These are phyloP conservation scores for Macroventuria anomochaeta DNA, from an alignment of 2,329 filamentous ascomycete species.

Conservation along the genomic window DNA sequence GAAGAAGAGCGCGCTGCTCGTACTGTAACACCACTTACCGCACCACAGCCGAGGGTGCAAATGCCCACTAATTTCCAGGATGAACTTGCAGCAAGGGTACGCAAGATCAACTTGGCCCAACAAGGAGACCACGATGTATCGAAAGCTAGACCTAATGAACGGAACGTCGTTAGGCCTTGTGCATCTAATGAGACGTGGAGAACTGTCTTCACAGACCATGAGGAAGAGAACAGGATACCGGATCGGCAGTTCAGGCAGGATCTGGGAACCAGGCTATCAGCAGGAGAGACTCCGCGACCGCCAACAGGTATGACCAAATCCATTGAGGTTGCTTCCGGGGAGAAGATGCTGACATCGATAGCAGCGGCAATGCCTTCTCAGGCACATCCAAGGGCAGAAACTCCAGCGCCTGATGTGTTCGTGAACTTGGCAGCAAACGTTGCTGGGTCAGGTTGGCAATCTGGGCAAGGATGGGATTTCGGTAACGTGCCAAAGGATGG, in stretches of 20 bases:
- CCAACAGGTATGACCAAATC: background rate
- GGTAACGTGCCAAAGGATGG: background rate
- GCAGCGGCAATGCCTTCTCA: background rate
- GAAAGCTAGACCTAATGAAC: too few relatives aligned
- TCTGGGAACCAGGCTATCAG: background rate
- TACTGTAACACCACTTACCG: background rate
- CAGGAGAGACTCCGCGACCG: background rate
- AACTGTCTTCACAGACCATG: background rate
- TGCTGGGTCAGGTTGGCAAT: background rate
- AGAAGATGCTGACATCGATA: background rate
- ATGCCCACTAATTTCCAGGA: background rate
- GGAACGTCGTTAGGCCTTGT: background rate
- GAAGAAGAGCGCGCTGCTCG: background rate
- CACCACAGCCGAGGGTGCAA: background rate
- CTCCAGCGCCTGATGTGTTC: constrained; percentile 1
- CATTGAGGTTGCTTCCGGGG: too few relatives aligned
- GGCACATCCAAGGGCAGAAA: background rate
- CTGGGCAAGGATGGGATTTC: background rate
- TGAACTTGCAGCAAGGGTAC: background rate
- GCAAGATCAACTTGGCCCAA: background rate
- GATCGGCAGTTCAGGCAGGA: background rate
- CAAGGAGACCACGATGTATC: background rate
- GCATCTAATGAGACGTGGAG: constrained; percentile 3
- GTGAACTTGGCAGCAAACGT: background rate
- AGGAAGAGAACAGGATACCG: background rate